phyloP scores from a whole-genome alignment of 176 grass and related monocot species.

The Oryza coarctata region DNA sequence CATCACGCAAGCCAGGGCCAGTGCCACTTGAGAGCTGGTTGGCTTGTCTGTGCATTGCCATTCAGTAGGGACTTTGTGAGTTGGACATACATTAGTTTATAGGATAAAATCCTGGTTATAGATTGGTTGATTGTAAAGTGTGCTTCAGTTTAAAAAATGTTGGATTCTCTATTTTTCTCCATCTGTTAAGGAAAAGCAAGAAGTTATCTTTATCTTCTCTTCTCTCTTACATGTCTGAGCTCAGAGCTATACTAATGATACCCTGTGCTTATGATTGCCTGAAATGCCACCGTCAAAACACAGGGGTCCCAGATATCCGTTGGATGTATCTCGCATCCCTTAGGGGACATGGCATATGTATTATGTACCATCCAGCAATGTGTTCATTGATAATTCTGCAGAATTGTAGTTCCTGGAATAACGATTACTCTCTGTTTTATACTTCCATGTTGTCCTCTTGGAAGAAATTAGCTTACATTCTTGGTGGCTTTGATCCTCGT shows the following conservation, averaged over 20 bases:
- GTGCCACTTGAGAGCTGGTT: neutral
- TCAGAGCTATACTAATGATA: neutral
- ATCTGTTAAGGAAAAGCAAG: neutral
- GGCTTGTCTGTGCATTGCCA: neutral
- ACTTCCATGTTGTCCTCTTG: neutral
- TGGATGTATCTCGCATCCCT: neutral
- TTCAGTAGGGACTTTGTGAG: neutral
- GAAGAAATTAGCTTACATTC: neutral
- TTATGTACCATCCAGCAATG: neutral
- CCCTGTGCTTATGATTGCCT: neutral
- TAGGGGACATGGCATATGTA: neutral
- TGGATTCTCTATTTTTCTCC: neutral
- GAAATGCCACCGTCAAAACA: neutral
- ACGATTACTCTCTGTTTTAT: neutral
- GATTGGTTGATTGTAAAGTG: neutral
- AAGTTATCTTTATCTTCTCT: neutral
- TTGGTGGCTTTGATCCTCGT: constrained; percentile 14
- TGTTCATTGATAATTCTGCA: neutral
- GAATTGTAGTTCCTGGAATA: neutral
- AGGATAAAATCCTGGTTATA: no score
- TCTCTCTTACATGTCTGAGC: neutral
- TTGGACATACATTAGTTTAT: neutral
- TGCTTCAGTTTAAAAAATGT: neutral
- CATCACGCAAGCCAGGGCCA: neutral
- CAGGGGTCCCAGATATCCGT: neutral